phyloP scores from a whole-genome alignment of 2,329 filamentous ascomycete species.

The Malbranchea zuffiana region DNA sequence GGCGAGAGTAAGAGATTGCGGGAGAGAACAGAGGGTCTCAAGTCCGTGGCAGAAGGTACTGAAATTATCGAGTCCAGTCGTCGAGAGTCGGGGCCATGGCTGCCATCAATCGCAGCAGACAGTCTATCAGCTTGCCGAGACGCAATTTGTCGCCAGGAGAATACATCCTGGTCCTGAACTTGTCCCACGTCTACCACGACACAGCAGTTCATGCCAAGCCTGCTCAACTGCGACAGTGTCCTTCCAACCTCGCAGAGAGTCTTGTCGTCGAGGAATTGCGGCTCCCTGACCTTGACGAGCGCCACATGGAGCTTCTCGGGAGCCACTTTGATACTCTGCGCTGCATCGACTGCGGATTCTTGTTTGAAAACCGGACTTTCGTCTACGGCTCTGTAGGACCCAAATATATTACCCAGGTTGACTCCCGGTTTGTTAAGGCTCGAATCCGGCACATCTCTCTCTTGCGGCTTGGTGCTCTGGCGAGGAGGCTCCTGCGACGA shows the following conservation, averaged over 20 bases:
- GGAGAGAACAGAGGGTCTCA: constrained; percentile 29
- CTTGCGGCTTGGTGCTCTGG: constrained; percentile 18
- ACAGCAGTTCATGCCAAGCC: constrained; percentile 69
- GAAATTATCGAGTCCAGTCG: constrained; percentile 51
- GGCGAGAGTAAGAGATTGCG: constrained; percentile 52
- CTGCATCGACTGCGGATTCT: constrained; percentile 32
- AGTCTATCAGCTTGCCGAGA: constrained; percentile 60
- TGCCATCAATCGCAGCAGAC: constrained; percentile 60
- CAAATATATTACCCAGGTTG: constrained; percentile 52
- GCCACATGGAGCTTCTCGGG: constrained; percentile 59
- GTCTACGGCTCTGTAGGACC: constrained; percentile 46
- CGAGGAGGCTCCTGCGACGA: constrained; percentile 9
- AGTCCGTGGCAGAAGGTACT: constrained; percentile 23
- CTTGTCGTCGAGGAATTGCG: constrained; percentile 57
- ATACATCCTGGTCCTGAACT: constrained; percentile 23
- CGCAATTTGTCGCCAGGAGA: constrained; percentile 36
- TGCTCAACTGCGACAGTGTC: constrained; percentile 72
- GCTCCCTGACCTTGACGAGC: constrained; percentile 69
- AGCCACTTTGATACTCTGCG: constrained; percentile 27
- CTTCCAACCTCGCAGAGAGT: constrained; percentile 65
- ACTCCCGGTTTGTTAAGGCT: constrained; percentile 37
- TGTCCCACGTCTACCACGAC: constrained; percentile 65
- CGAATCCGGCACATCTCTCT: constrained; percentile 9
- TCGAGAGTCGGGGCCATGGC: constrained; percentile 57
- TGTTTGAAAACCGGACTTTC: constrained; percentile 51